Evolutionary conservation across 177 flowering plant genomes (phyloP), one percentile per base, ranked within the genome.

Genomic region (Vitis hybrid): DNA sequence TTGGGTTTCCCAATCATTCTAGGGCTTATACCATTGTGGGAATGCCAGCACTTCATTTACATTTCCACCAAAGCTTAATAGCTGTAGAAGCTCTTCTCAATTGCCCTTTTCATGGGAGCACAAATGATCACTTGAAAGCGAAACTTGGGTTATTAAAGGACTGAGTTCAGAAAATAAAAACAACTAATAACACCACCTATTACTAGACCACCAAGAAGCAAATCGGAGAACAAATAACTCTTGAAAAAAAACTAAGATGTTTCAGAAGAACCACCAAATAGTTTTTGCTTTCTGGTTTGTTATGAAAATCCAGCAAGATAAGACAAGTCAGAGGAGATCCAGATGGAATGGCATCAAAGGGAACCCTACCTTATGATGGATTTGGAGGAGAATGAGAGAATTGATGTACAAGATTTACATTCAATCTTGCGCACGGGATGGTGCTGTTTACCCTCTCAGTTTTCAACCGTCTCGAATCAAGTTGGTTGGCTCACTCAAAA

Each of bases 401-500:
- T 0, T 30, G 74, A 79, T 84, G 65, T 85, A 84, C 88, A 88
- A 56, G 77, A 85, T 86, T 79, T 88, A 88, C 90, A 80, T 56
- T 70, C 67, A 70, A 70, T 66, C 69, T 63, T 70, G 52, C 18
- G 65, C 64, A 60, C 69, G 46, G 8, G 46, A 67, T 49, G 58
- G 21, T 27, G 56, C 46, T 52, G 12, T 8, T 11, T 74, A 48
- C 58, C 67, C n/a, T 62, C 67, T 71, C 59, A 2, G 16, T 59
- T 50, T 58, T 81, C 73, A 91, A 69, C 82, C 75, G 35, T 82
- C 88, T 55, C 75, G 78, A 30, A 91, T 84, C 80, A 95, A 80
- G 79, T 95, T 95, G 60, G 89, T 84, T 13, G 98, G 99, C 83
- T 93, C 98, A 59, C 98, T 93, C 82, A 93, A 77, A 61, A 91